Evolutionary conservation across 2,329 filamentous ascomycete species (phyloP), one percentile per base, ranked within the genome.

Genomic region (Teratosphaeria zuluensis): DNA sequence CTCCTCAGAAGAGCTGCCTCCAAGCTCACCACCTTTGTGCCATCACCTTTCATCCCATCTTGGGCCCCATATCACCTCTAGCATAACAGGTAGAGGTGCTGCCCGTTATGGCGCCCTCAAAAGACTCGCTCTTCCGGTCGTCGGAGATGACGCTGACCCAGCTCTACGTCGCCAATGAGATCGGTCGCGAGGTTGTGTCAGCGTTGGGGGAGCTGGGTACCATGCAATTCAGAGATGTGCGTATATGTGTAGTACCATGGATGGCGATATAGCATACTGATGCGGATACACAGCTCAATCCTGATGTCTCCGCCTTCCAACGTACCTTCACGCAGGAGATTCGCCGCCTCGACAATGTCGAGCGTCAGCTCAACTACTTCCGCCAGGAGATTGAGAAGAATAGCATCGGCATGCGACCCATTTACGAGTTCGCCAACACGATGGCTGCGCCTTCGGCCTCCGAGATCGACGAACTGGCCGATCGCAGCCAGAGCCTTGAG

Each of bases 91-190:
- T 2, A 48, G 16, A 21, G 16, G 42, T 48, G 42, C n/a, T 48
- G 16, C n/a, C 19, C 42, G 11, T 48, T n/a, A 86, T 86, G 84
- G 83, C 80, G 76, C 77, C 80, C 56, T 48, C 42, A n/a, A 80
- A 90, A 79, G 91, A 97, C 79, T 96, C 92, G 77, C 89, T 96
- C 81, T 97, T 99, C 86, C 92, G 95, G 84, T 99, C 94, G 74
- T 90, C 91, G 89, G 90, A 96, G 77, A 99, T 99, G 94, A 96
- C 91, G 83, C 88, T 99, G 87, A 95, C 95, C 72, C 94, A 99
- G 86, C 88, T 99, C 72, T 99, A 97, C 78, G 95, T 99, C 71
- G 90, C 94, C 72, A 97, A 96, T 74, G 94, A 99, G 81, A 97
- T 99, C 68, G 92, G 94, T 69, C 86, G 94, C 73, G 95, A 99